Conservation (phyloP, 1,139 yeast species). For the Candida sp. region DNA sequence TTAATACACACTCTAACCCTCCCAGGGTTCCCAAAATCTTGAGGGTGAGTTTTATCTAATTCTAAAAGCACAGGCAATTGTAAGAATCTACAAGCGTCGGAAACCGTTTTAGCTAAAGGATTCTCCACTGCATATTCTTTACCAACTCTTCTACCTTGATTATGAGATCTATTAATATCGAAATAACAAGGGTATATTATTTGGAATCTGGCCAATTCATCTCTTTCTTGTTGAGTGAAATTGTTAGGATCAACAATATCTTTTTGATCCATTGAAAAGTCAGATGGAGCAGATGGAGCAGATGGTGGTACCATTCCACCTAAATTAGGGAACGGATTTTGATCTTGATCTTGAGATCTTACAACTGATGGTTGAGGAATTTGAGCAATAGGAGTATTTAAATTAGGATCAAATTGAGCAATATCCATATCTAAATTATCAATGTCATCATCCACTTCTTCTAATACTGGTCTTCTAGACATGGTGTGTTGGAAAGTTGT, state of each 20-base stretch:
- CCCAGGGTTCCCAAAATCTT: slow-evolving; percentile 97
- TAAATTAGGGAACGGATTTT: slow-evolving; percentile 19
- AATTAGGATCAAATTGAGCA: slow-evolving; percentile 81
- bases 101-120: slow-evolving; percentile 81
- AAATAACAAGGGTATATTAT: slow-evolving; percentile 89
- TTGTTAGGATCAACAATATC: slow-evolving; percentile 36
- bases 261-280: slow-evolving; percentile 7
- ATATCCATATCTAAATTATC: slow-evolving; percentile 92
- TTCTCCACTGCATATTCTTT: slow-evolving; percentile 67
- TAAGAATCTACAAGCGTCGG: slow-evolving; percentile 56
- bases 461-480: slow-evolving; percentile 69
- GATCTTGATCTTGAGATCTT: slow-evolving; percentile 57
- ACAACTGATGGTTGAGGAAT: slow-evolving; percentile 55
- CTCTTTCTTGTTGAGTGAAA: slow-evolving; percentile 49
- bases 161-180: slow-evolving; percentile 71
- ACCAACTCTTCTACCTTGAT: slow-evolving; percentile 82
- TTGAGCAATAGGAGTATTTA: slow-evolving; percentile 70
- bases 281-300: slow-evolving; percentile 5
- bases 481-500: slow-evolving; percentile 17
- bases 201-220: slow-evolving; percentile 65
- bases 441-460: slow-evolving; percentile 84
- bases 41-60: slow-evolving; percentile 89
- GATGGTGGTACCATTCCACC: slow-evolving; percentile 14
- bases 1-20: slow-evolving; percentile 75
- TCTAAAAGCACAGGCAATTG: slow-evolving; percentile 59